Evolutionary conservation across 73 alveolate species (phyloP), one percentile per base, ranked within the genome.

Genomic region (Effrenium voratum): DNA sequence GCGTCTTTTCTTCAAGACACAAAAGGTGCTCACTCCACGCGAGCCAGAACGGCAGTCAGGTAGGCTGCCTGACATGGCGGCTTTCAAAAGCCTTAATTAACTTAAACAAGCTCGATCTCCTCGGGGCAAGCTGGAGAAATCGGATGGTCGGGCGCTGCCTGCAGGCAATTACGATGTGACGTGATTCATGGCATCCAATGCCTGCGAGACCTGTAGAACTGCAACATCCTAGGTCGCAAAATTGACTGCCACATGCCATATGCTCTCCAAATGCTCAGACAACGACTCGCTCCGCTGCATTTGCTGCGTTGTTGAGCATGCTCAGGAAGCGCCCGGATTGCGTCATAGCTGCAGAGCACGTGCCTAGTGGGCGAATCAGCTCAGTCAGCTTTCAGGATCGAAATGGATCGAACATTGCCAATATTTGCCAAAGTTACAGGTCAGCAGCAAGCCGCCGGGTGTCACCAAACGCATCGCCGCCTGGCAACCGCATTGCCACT

Each of bases 11-110:
- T n/a, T n/a, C n/a, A n/a, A n/a, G n/a, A n/a, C n/a, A n/a, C n/a
- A n/a, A n/a, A n/a, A n/a, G n/a, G n/a, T n/a, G n/a, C 60, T 77
- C 87, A 77, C 87, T 77, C 87, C 47, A 77, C 87, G 19, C 87
- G 57, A 41, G 60, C 63, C 87, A 77, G 43, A 8, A 77, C 38
- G 28, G 87, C 87, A 1, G 87, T 77, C 63, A 77, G 26, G 26
- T 77, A 77, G 19, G 87, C 87, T 41, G 87, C 87, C 83, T 73
- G 13, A 50, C 28, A 6, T 36, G 49, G n/a, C 10, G 32, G 28
- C 49, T 49, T 36, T 72, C 83, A 73, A 73, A 73, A 36, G 2
- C 32, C 52, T 73, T 5, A n/a, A n/a, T 73, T 73, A n/a, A 73
- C 22, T 34, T 28, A 73, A 72, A n/a, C n/a, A n/a, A n/a, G n/a